Evolutionary conservation across 768 basidiomycete species (phyloP).

Genomic region (Chiua virens): DNA sequence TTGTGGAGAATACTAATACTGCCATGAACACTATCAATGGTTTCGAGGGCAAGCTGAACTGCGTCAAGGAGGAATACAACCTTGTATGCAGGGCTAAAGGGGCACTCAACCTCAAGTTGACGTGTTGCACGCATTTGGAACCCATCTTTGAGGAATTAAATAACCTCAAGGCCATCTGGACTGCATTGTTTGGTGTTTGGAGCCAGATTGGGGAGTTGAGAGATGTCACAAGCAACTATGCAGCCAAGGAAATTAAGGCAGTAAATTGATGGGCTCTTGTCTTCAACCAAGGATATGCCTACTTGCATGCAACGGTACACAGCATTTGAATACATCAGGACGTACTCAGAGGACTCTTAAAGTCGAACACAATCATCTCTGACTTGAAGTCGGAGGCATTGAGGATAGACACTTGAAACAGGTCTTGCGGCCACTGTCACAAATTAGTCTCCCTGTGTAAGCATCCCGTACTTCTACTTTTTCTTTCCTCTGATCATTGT

Average conservation of each 20-base stretch:
- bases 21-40: constrained; percentile 96
- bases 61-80: constrained; percentile 93
- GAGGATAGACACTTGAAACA: constrained; percentile 98
- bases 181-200: constrained; percentile 96
- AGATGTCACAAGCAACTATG: constrained; percentile 87
- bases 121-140: constrained; percentile 84
- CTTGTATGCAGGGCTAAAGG: constrained; percentile 96
- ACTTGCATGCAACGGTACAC: constrained; percentile 98
- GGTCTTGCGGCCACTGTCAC: constrained; percentile 67
- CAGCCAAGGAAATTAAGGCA: constrained; percentile 94
- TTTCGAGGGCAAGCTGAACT: constrained; percentile 87
- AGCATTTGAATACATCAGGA: constrained; percentile 99
- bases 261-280: constrained; percentile 83
- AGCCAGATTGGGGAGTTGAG: constrained; percentile 88
- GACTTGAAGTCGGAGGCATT: constrained; percentile 97
- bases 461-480: constrained; percentile 25
- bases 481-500: constrained; percentile 3
- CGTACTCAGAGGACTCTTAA: constrained; percentile 77
- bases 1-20: constrained; percentile 93
- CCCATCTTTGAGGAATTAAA: constrained; percentile 96
- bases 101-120: constrained; percentile 90
- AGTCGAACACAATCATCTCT: constrained; percentile 85
- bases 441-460: constrained; percentile 75
- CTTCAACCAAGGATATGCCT: constrained; percentile 97
- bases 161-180: constrained; percentile 98